Conservation (phyloP, 2,329 filamentous ascomycete species). For the Cladophialophora psammophila region DNA sequence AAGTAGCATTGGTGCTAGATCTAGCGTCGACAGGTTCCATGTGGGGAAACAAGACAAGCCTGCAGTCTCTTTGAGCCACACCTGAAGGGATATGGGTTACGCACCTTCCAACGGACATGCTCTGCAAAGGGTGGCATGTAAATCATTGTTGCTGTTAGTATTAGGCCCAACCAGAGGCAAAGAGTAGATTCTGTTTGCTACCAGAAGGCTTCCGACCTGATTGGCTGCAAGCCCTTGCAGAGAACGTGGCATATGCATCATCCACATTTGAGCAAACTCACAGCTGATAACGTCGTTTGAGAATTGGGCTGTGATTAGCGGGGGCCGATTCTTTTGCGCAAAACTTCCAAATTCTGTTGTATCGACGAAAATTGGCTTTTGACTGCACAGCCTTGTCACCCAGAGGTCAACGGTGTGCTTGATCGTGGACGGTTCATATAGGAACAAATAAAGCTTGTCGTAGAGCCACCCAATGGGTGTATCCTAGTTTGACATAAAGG, state of each 20-base stretch:
- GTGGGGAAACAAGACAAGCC: constrained; percentile 34
- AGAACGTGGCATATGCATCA: constrained; percentile 29
- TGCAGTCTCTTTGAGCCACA: constrained; percentile 22
- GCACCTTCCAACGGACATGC: constrained; percentile 25
- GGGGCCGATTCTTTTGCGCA: not conserved
- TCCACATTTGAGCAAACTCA: constrained; percentile 28
- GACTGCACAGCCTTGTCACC: constrained; percentile 7
- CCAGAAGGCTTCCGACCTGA: constrained; percentile 16
- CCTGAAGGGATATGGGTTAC: constrained; percentile 21
- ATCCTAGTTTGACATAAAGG: not conserved
- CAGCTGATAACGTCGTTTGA: constrained; percentile 9
- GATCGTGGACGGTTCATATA: not conserved
- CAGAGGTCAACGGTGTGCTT: not conserved
- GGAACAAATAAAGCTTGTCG: not conserved
- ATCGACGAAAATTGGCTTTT: constrained; percentile 1
- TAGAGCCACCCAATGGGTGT: not conserved
- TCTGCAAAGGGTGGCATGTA: constrained; percentile 20
- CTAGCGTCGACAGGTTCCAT: constrained; percentile 34
- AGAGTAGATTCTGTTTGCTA: constrained; percentile 33
- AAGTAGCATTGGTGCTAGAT: constrained; percentile 31
- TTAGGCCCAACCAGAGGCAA: constrained; percentile 21
- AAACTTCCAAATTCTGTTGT: constrained; percentile 19
- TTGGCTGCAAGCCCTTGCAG: constrained; percentile 28
- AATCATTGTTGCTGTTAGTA: constrained; percentile 7
- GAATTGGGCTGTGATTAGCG: not conserved